These are phyloP conservation scores for Lipomyces yamanashiensis DNA, from an alignment of 805 yeast species.

Conservation along the genomic window DNA sequence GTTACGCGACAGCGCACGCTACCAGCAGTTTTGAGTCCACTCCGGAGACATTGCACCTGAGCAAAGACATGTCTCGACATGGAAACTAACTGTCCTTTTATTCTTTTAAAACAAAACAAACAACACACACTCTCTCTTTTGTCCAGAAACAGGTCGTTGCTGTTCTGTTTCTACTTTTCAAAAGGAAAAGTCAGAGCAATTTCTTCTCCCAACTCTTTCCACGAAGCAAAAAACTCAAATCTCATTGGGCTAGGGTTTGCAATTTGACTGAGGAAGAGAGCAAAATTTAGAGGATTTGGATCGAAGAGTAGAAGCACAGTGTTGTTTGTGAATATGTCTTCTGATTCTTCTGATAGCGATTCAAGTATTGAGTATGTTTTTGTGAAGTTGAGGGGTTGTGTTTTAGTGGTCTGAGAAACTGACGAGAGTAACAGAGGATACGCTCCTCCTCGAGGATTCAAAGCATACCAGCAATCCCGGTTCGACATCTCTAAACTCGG, in stretches of 20 bases:
- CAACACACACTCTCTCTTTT: no score
- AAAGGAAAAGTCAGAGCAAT: no score
- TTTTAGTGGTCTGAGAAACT: not conserved
- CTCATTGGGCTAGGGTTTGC: conserved; percentile 7
- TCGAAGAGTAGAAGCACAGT: no score
- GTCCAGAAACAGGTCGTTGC: no score
- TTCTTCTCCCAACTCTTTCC: no score
- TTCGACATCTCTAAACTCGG: conserved; percentile 14
- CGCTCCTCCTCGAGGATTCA: conserved; percentile 23
- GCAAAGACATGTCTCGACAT: not conserved
- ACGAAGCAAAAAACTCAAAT: not conserved
- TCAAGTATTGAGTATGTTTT: conserved; percentile 9
- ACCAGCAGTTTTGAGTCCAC: not conserved
- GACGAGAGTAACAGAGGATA: conserved; percentile 1
- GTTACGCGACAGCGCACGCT: not conserved
- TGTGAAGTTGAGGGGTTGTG: no score
- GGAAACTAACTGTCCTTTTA: not conserved
- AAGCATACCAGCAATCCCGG: conserved; percentile 12
- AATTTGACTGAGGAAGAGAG: no score
- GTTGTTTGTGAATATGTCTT: not conserved
- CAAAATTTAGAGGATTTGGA: no score
- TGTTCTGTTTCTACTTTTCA: no score
- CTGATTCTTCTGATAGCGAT: conserved; percentile 7
- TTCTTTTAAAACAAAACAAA: no score
- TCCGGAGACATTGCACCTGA: conserved; percentile 2